phyloP scores from a whole-genome alignment of 139 green algal genomes.

The Tetradesmus obliquus region DNA sequence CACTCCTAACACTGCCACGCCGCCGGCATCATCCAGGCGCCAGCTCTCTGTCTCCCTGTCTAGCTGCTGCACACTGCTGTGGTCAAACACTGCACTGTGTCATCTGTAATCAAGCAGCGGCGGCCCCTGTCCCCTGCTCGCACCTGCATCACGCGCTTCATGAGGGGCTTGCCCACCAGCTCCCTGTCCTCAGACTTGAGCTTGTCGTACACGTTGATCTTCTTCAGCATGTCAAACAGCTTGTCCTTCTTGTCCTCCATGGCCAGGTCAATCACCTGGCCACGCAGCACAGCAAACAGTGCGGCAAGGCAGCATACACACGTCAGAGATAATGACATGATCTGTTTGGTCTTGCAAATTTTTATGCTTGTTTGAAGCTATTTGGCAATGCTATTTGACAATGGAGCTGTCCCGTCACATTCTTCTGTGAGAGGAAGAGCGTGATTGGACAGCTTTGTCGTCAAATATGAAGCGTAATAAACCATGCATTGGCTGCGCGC shows the following conservation, averaged over 20 bases:
- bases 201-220: constrained; percentile 85
- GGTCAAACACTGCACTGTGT: neutral
- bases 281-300: neutral
- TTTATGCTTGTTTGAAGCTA: no score
- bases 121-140: neutral
- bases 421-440: no score
- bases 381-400: neutral
- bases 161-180: constrained; percentile 95
- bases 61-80: neutral
- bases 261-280: constrained; percentile 88
- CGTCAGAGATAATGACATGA: neutral
- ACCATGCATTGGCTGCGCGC: no score
- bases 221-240: constrained; percentile 96
- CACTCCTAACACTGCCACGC: no score
- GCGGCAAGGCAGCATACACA: neutral
- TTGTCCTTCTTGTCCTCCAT: constrained; percentile 98
- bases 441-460: no score
- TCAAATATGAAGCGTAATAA: no score
- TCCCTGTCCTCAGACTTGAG: constrained; percentile 96
- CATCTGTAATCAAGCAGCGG: no score
- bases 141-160: constrained; percentile 90
- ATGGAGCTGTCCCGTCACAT: neutral
- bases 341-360: neutral
- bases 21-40: no score
- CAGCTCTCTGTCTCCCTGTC: no score